Percentiles rank a stretch among this genome's conserved stretches.
Evolutionary conservation across 2,329 filamentous ascomycete species (phyloP).

Genomic region (Aspergillus thermomutatus): DNA sequence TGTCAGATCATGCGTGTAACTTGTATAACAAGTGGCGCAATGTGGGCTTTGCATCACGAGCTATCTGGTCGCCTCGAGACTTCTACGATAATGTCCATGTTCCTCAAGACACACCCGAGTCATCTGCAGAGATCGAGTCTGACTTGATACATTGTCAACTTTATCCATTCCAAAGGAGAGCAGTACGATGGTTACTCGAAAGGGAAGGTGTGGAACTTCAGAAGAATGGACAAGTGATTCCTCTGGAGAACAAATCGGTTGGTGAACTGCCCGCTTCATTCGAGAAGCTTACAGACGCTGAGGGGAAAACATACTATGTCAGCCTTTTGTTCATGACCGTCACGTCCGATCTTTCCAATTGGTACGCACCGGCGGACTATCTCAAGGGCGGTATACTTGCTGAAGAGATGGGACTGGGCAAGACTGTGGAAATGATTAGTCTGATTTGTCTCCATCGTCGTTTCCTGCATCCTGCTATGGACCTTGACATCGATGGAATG

Average conservation of each 20-base stretch:
- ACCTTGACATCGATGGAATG: constrained; percentile 22
- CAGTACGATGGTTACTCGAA: constrained; percentile 45
- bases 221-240: constrained; percentile 28
- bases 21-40: not conserved
- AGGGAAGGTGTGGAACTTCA: constrained; percentile 41
- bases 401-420: constrained; percentile 51
- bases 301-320: constrained; percentile 38
- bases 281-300: constrained; percentile 31
- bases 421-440: constrained; percentile 49
- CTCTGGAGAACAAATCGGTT: constrained; percentile 5
- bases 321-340: constrained; percentile 43
- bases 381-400: constrained; percentile 47
- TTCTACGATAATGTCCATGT: constrained; percentile 50
- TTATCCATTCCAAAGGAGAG: constrained; percentile 49
- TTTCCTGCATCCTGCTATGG: constrained; percentile 11
- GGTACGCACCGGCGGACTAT: constrained; percentile 25
- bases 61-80: constrained; percentile 36
- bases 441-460: constrained; percentile 43
- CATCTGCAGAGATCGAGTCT: constrained; percentile 34
- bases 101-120: constrained; percentile 30
- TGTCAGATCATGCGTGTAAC: not conserved
- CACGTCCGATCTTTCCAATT: constrained; percentile 34
- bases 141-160: constrained; percentile 36
- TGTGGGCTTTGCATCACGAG: constrained; percentile 7
- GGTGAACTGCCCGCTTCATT: constrained; percentile 38